A percentile compares a stretch with the other conserved stretches of the same genome.
Evolutionary conservation across 805 yeast genomes (phyloP).

Genomic region (Kregervanrija pseudodelftensis): DNA sequence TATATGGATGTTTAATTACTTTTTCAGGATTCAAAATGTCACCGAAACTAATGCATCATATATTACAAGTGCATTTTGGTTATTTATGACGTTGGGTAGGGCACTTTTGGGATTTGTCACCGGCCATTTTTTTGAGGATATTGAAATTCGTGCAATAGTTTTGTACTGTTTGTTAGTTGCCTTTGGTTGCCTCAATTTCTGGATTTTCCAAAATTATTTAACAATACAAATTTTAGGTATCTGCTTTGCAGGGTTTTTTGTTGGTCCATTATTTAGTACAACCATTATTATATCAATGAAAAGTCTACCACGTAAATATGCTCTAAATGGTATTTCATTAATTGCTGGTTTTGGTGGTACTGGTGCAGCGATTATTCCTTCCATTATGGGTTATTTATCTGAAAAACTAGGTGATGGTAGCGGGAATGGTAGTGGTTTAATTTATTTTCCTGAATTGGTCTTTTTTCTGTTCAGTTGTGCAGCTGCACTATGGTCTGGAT

Average conservation of each 20-base stretch:
- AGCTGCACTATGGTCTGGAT: constrained; percentile 21
- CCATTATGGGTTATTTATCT: constrained; percentile 46
- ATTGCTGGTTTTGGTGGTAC: constrained; percentile 76
- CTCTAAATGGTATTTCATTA: constrained; percentile 64
- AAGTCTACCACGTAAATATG: constrained; percentile 51
- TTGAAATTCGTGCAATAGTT: constrained; percentile 34
- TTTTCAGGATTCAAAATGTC: constrained; percentile 32
- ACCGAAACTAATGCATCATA: constrained; percentile 35
- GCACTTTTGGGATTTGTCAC: constrained; percentile 41
- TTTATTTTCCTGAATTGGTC: constrained; percentile 24
- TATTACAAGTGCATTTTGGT: constrained; percentile 46
- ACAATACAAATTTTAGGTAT: constrained; percentile 29
- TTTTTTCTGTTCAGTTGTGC: constrained; percentile 19
- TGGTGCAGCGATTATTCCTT: constrained; percentile 75
- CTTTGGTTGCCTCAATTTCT: constrained; percentile 28
- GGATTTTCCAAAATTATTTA: constrained; percentile 18
- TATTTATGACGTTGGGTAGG: constrained; percentile 43
- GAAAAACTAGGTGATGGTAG: constrained; percentile 20
- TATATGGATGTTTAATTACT: constrained; percentile 43
- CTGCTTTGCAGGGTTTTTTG: constrained; percentile 38
- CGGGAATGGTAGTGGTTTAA: constrained; percentile 24
- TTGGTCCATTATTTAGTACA: constrained; percentile 60
- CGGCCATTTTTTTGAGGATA: constrained; percentile 34
- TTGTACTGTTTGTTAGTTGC: constrained; percentile 31
- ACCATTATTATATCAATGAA: constrained; percentile 58